Evolutionary conservation across 352 stramenopile genomes (phyloP).

Genomic region (Pythium angustatum): DNA sequence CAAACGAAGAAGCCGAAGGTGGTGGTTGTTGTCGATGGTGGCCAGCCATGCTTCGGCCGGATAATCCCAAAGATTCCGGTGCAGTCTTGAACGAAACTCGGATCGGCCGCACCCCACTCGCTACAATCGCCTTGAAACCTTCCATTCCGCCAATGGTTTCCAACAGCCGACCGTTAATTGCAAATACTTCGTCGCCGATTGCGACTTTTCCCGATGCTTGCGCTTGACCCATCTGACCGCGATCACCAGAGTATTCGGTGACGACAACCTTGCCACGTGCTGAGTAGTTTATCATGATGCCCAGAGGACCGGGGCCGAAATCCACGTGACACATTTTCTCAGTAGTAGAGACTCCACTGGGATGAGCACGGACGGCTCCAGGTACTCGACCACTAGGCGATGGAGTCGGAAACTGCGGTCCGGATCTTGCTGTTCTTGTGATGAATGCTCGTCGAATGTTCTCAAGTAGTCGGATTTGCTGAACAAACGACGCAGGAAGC

Average conservation of each 20-base stretch:
- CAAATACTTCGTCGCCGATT: slow-evolving; percentile 78
- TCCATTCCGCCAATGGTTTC: slow-evolving; percentile 73
- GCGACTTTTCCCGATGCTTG: slow-evolving; percentile 67
- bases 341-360: slow-evolving; percentile 1
- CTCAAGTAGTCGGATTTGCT: slow-evolving; percentile 69
- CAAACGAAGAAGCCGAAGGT: background rate
- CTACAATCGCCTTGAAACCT: slow-evolving; percentile 74
- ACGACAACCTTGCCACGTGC: slow-evolving; percentile 69
- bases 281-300: slow-evolving; percentile 86
- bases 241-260: slow-evolving; percentile 78
- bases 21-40: slow-evolving; percentile 8
- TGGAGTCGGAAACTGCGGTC: background rate
- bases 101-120: slow-evolving; percentile 57
- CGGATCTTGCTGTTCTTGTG: slow-evolving; percentile 3
- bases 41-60: background rate
- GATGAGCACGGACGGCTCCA: background rate
- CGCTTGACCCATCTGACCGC: slow-evolving; percentile 69
- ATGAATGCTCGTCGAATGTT: slow-evolving; percentile 48
- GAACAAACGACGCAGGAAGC: slow-evolving; percentile 69
- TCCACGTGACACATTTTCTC: slow-evolving; percentile 60
- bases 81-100: slow-evolving; percentile 60
- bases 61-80: slow-evolving; percentile 33
- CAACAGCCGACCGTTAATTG: slow-evolving; percentile 67
- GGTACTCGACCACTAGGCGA: background rate
- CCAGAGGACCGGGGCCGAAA: slow-evolving; percentile 68